Evolutionary conservation across 2,329 filamentous ascomycete species (phyloP).

Genomic region (Chaetomium globosum): DNA sequence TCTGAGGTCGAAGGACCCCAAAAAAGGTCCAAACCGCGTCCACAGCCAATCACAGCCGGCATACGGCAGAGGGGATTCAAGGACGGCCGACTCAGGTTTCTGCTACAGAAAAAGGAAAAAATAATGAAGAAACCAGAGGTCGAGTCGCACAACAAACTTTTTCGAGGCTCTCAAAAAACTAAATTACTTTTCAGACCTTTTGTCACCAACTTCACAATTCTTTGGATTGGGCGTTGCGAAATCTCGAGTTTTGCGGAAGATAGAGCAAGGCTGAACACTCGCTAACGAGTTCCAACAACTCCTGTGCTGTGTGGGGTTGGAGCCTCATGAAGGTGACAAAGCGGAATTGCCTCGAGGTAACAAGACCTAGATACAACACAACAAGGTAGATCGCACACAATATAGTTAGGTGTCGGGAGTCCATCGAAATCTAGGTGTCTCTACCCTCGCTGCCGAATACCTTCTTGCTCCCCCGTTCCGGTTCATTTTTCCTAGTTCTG

Average conservation of each 20-base stretch:
- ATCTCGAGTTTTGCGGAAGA: background rate
- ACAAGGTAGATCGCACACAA: too few species aligned
- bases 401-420: too few species aligned
- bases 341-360: background rate
- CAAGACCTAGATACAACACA: background rate
- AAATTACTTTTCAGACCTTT: background rate
- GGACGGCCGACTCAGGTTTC: constrained; percentile 22
- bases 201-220: background rate
- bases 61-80: constrained; percentile 31
- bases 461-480: background rate
- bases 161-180: background rate
- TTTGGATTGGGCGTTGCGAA: background rate
- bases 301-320: background rate
- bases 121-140: background rate
- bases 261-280: background rate
- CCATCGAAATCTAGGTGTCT: background rate
- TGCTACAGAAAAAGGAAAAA: constrained; percentile 16
- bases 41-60: constrained; percentile 34
- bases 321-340: background rate
- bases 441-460: background rate
- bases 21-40: constrained; percentile 37
- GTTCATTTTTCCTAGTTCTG: too few species aligned
- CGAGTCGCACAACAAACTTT: background rate
- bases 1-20: constrained; percentile 37
- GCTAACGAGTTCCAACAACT: background rate